These are phyloP conservation scores for Metschnikowia sp. DNA, from an alignment of 805 yeast genomes.

Conservation along the genomic window DNA sequence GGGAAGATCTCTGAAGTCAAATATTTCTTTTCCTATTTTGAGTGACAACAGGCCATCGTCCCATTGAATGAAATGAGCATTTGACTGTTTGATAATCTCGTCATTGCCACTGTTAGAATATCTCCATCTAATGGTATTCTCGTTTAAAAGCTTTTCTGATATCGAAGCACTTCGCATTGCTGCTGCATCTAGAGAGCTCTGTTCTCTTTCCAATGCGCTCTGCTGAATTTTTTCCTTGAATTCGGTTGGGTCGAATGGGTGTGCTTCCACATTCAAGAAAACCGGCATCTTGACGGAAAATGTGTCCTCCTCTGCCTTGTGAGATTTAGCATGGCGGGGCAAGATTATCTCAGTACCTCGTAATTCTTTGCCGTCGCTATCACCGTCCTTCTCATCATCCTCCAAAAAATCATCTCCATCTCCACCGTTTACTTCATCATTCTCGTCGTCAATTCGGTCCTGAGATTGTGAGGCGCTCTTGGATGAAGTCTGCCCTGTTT, in stretches of 20 bases:
- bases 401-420: conserved; percentile 13
- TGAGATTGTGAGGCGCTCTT: conserved; percentile 10
- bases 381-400: conserved; percentile 33
- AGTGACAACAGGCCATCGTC: conserved; percentile 86
- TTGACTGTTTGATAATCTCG: conserved; percentile 79
- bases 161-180: conserved; percentile 46
- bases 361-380: conserved; percentile 30
- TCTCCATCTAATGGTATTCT: conserved; percentile 92
- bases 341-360: conserved; percentile 36
- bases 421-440: conserved; percentile 23
- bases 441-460: conserved; percentile 16
- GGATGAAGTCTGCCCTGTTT: conserved; percentile 14
- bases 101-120: conserved; percentile 71
- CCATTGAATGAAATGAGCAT: conserved; percentile 90
- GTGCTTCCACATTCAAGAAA: conserved; percentile 76
- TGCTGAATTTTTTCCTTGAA: conserved; percentile 50
- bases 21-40: conserved; percentile 82
- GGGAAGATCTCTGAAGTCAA: conserved; percentile 68
- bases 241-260: conserved; percentile 76
- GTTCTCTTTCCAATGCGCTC: conserved; percentile 29
- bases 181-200: conserved; percentile 32
- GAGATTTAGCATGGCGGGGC: conserved; percentile 50
- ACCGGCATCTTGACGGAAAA: conserved; percentile 71
- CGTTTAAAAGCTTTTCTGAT: conserved; percentile 66
- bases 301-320: conserved; percentile 33